Base-by-base conservation (phyloP, 1,284 basidiomycete genomes). In the Caloboletus inedulis region DNA sequence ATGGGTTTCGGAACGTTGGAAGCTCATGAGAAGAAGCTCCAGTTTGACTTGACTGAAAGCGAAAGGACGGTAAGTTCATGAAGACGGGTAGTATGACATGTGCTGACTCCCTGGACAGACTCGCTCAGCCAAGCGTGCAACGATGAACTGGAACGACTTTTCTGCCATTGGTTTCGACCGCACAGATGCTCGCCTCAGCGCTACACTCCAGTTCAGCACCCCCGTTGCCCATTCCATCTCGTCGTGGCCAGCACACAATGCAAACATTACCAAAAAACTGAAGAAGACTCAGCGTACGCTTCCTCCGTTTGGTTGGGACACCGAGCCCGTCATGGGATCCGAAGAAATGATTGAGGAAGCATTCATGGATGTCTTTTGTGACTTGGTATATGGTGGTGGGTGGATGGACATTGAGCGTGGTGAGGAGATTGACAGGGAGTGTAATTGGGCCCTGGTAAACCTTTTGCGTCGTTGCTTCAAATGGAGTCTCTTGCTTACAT, bases 361-460 rank as follows among this genome's bases (percentile, higher is more conserved):
- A 0, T 94, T 95, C 68, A 63, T 94, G 40, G 89, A 92, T 61
- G 87, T 89, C 27, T 95, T 92, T 71, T 89, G 87, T 61, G 92
- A 95, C 69, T 72, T 95, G 42, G 75, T 92, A 42, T 86, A 89
- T 57, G 89, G 91, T 27, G 83, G 84, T 21, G 83, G 84, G 21
- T 92, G 56, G 85, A 89, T 63, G 89, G 90, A 91, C 60, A 72
- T 81, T 25, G 89, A 91, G 58, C 72, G 85, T 54, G 77, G 75
- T 3, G 89, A 91, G 63, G 78, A 85, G 58, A 76, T 86, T 4
- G 90, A 92, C 65, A 77, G 88, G 59, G 90, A 94, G 61, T 89
- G 90, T 57, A 91, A 91, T 63, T 95, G 91, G 91, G 90, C 87
- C n/a, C 62, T 96, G 74, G 92, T 94, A 64, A 73, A 84, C 36